Evolutionary conservation across 2,329 filamentous ascomycete genomes (phyloP).

Genomic region (Myotisia sp.): DNA sequence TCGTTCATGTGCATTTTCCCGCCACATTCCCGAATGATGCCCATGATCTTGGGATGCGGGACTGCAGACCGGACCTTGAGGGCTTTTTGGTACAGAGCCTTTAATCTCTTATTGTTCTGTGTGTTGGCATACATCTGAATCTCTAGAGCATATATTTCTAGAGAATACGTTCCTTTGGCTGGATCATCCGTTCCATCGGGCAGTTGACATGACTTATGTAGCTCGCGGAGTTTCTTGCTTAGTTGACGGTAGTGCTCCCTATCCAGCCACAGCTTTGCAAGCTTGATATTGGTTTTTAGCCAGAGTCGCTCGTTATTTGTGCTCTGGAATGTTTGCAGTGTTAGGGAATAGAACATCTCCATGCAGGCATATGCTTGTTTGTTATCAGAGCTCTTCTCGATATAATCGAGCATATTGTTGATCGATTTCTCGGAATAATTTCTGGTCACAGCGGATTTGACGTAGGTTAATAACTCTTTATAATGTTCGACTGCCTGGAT

Average conservation of each 20-base stretch:
- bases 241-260: conserved; percentile 74
- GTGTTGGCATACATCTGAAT: conserved; percentile 98
- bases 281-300: conserved; percentile 97
- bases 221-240: conserved; percentile 68
- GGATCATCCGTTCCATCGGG: conserved; percentile 71
- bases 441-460: conserved; percentile 88
- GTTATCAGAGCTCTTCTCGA: conserved; percentile 75
- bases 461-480: conserved; percentile 86
- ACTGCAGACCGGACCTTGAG: conserved; percentile 91
- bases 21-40: conserved; percentile 94
- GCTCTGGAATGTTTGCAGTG: conserved; percentile 84
- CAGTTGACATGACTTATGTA: conserved; percentile 77
- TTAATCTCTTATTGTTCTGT: conserved; percentile 92
- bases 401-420: conserved; percentile 97
- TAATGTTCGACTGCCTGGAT: conserved; percentile 77
- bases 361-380: conserved; percentile 64
- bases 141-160: conserved; percentile 92
- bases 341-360: conserved; percentile 90
- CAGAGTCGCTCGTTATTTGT: conserved; percentile 95
- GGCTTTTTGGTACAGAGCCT: conserved; percentile 80
- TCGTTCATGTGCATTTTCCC: conserved; percentile 99
- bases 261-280: conserved; percentile 79
- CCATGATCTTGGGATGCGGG: conserved; percentile 97
- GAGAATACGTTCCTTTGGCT: conserved; percentile 87
- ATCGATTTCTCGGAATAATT: conserved; percentile 99